Conservation (phyloP, 345 rosid species). For the Salix arbutifolia region DNA sequence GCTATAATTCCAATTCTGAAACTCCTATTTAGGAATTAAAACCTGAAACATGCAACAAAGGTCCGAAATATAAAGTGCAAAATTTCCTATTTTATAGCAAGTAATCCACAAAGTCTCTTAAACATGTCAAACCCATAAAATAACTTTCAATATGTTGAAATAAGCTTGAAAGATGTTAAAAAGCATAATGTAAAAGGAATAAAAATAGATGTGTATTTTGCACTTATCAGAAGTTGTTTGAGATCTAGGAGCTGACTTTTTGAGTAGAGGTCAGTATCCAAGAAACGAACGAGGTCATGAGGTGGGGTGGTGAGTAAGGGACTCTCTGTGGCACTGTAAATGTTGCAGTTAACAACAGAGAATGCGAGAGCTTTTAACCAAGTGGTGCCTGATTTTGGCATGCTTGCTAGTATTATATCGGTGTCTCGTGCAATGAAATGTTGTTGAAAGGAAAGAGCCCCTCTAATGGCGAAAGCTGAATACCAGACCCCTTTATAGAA, state of each 20-base stretch:
- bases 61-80: too few relatives aligned
- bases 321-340: background rate
- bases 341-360: slow-evolving; percentile 21
- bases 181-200: too few relatives aligned
- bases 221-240: slow-evolving; percentile 9
- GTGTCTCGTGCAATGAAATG: slow-evolving; percentile 27
- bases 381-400: slow-evolving; percentile 9
- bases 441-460: slow-evolving; percentile 35
- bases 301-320: slow-evolving; percentile 36
- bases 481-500: slow-evolving; percentile 72
- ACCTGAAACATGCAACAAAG: too few relatives aligned
- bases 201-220: too few relatives aligned
- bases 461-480: slow-evolving; percentile 54
- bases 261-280: slow-evolving; percentile 26
- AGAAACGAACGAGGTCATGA: slow-evolving; percentile 38
- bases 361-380: slow-evolving; percentile 40
- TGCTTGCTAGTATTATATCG: slow-evolving; percentile 32
- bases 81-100: too few relatives aligned
- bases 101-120: too few relatives aligned
- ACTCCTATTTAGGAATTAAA: too few relatives aligned
- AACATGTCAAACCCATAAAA: too few relatives aligned
- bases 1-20: too few relatives aligned
- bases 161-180: too few relatives aligned
- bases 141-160: too few relatives aligned
- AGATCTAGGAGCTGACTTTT: background rate